Base-by-base conservation (phyloP, 23 red algal genomes). In the Gracilaria gracilis region DNA sequence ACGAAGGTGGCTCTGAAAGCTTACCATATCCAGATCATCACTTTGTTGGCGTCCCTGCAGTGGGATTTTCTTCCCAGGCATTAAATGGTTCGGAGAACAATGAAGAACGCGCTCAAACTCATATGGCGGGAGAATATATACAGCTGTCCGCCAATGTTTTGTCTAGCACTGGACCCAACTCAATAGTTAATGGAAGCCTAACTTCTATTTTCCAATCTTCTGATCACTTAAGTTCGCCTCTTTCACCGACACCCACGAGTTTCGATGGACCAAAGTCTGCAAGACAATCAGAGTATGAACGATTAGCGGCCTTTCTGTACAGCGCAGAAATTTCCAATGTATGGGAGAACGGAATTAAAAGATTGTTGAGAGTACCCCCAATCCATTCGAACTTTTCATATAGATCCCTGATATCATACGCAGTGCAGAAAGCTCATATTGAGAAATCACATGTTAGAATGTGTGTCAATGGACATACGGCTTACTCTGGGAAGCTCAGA, bases 281-380 rank as follows among this genome's bases (percentile, higher is more conserved):
- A 0, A 21, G 23, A 9, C 67, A 73, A 73, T 2, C 3, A 15
- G 31, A 73, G 38, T 73, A 73, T 42, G 35, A 40, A 5, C 67
- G 67, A 5, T 44, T 73, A 29, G 35, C 67, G 9, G 34, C 7
- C 9, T 73, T 73, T n/a, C 23, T 73, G 38, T 73, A 73, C 35
- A 73, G 44, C 38, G 33, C 67, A 12, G 67, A 73, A 73, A 9
- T 73, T 20, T 73, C 67, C 67, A 40, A 40, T 73, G 35, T 73
- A 11, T 73, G 36, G 5, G 36, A 73, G 34, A 37, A n/a, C 0
- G 67, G 19, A 20, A 73, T 73, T 23, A 0, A 73, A 21, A 73
- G 67, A 9, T n/a, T 73, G 34, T n/a, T 37, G 31, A 42, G 21
- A 44, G 6, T 34, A 36, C 1, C 62, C 5, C 59, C 59, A 29